Evolutionary conservation across 495 filamentous ascomycete genomes (phyloP), one percentile per base, ranked within the genome.

Genomic region (Neurospora sp.): DNA sequence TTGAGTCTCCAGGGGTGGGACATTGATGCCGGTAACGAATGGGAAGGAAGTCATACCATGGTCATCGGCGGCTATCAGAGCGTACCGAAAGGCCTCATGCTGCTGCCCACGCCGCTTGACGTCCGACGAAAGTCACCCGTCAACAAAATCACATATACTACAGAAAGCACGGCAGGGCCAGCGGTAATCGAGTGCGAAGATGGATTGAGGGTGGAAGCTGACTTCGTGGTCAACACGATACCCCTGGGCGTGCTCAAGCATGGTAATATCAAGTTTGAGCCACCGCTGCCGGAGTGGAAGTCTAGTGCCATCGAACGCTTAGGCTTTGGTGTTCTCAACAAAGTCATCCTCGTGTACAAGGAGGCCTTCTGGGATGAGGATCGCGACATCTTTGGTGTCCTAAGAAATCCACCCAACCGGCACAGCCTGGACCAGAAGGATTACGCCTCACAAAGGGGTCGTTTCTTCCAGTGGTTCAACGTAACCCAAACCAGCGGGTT

Each of bases 381-480:
- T 72, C 88, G 91, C 70, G 94, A 99, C 79, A 97, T 99, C 83
- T 98, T 98, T 78, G 96, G 96, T 9, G 88, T 97, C 39, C 85
- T 98, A 39, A 89, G 94, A 36, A 90, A 93, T 74, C 90, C 87
- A 24, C 74, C 79, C 7, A 86, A 86, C 76, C 81, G 84, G 8
- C 83, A 86, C 76, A 89, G 84, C 71, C 76, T 86, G 24, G 84
- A 86, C 43, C 86, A 89, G 72, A 80, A 80, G 15, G 86, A 89
- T 48, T 88, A 89, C 71, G 78, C 86, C 70, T 81, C 83, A 17
- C 84, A 88, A 48, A 82, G 87, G 39, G 96, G 96, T 21, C 90
- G 94, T 11, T 97, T 96, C 84, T 99, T 98, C 77, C 88, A 98
- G 76, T 98, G 97, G 88, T 98, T 97, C 89, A 98, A 99, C 78